Percentiles rank a stretch among this genome's conserved stretches.
Conservation (phyloP, 371 early-diverging fungal species). For the Saksenaea oblongispora region DNA sequence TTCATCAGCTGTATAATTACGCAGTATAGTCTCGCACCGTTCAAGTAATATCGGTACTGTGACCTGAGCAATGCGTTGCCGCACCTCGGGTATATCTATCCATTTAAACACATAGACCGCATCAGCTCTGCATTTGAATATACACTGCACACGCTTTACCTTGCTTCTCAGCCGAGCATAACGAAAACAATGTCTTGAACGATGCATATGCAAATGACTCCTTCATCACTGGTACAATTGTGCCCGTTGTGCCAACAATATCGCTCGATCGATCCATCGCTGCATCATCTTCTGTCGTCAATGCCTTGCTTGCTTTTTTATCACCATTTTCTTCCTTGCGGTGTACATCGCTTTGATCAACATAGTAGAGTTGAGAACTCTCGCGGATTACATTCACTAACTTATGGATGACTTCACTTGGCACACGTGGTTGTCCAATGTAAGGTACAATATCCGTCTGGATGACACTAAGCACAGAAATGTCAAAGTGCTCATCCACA, state of each 20-base stretch:
- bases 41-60: slow-evolving; percentile 75
- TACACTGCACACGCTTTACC: slow-evolving; percentile 34
- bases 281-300: slow-evolving; percentile 11
- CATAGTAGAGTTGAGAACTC: slow-evolving; percentile 55
- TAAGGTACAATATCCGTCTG: slow-evolving; percentile 69
- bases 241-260: slow-evolving; percentile 51
- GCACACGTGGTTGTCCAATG: slow-evolving; percentile 69
- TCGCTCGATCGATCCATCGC: slow-evolving; percentile 34
- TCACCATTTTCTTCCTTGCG: slow-evolving; percentile 13
- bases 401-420: slow-evolving; percentile 56
- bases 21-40: slow-evolving; percentile 67
- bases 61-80: slow-evolving; percentile 65
- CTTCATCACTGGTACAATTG: slow-evolving; percentile 66
- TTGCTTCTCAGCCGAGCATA: slow-evolving; percentile 60
- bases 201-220: slow-evolving; percentile 76
- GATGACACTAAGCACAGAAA: slow-evolving; percentile 65
- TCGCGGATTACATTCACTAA: slow-evolving; percentile 60
- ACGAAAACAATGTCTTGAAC: slow-evolving; percentile 61
- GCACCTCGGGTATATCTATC: slow-evolving; percentile 38
- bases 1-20: slow-evolving; percentile 73
- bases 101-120: slow-evolving; percentile 8
- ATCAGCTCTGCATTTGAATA: slow-evolving; percentile 13
- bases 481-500: slow-evolving; percentile 80
- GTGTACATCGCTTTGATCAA: slow-evolving; percentile 33
- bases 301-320: slow-evolving; percentile 13